Percentiles rank a stretch among this genome's conserved stretches.
phyloP scores from a whole-genome alignment of 1,284 basidiomycete species.

The Fomitopsis palustris region DNA sequence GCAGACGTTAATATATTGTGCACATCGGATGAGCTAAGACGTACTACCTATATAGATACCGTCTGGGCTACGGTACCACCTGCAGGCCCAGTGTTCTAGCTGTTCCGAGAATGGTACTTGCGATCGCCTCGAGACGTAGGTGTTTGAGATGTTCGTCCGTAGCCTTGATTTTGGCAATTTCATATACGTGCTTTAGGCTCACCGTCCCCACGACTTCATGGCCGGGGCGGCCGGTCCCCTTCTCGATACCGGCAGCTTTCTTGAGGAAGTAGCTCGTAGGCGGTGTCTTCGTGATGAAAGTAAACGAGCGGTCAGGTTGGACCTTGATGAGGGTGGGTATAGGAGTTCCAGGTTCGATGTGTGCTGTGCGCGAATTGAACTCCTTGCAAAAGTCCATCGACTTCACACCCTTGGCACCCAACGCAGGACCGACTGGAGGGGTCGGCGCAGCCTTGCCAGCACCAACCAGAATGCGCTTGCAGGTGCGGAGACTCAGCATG shows the following conservation, averaged over 20 bases:
- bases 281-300: conserved; percentile 90
- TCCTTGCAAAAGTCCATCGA: conserved; percentile 99
- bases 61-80: conserved; percentile 71
- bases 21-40: conserved; percentile 17
- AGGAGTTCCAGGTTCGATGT: conserved; percentile 85
- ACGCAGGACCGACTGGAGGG: conserved; percentile 94
- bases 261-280: conserved; percentile 92
- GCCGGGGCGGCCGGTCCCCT: conserved; percentile 81
- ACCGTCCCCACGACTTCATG: conserved; percentile 79
- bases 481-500: conserved; percentile 1
- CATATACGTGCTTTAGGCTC: conserved; percentile 96
- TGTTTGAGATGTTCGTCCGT: conserved; percentile 86
- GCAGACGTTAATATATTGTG: conserved; percentile 1
- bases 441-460: conserved; percentile 96
- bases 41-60: conserved; percentile 20
- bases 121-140: conserved; percentile 80
- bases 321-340: conserved; percentile 90
- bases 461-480: conserved; percentile 82
- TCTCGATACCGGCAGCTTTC: conserved; percentile 87
- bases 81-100: conserved; percentile 84
- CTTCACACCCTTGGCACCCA: conserved; percentile 97
- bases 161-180: conserved; percentile 97
- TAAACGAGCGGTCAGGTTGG: conserved; percentile 93
- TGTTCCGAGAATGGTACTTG: conserved; percentile 83
- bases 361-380: conserved; percentile 89